These are phyloP conservation scores for Saccharum hybrid DNA, from an alignment of 202 grass and related monocot genomes.

Conservation along the genomic window DNA sequence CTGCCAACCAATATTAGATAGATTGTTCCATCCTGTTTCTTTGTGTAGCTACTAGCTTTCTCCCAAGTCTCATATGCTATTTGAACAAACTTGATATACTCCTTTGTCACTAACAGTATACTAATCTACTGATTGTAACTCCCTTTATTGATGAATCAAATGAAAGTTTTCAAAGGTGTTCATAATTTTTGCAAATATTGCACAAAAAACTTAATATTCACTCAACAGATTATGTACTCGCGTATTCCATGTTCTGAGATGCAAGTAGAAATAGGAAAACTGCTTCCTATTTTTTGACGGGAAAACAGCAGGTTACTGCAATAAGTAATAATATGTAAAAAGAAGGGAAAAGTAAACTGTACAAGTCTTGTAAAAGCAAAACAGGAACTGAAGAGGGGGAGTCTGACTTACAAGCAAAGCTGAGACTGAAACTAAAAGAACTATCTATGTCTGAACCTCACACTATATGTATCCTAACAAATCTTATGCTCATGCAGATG, in stretches of 20 bases:
- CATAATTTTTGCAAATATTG: background rate
- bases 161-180: background rate
- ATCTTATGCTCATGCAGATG: constrained; percentile 63
- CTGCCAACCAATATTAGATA: constrained; percentile 1
- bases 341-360: background rate
- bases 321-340: background rate
- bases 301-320: background rate
- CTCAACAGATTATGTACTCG: background rate
- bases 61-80: background rate
- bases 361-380: background rate
- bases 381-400: background rate
- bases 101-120: background rate
- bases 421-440: constrained; percentile 16
- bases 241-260: background rate
- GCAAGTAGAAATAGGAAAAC: background rate
- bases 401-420: background rate
- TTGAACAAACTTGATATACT: background rate
- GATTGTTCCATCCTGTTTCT: background rate
- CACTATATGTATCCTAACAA: constrained; percentile 30
- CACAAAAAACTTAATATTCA: constrained; percentile 13
- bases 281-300: background rate
- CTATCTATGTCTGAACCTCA: constrained; percentile 11
- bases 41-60: background rate
- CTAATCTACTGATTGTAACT: background rate
- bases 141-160: background rate